Evolutionary conservation across 2,329 filamentous ascomycete genomes (phyloP).

Genomic region (Dactylonectria macrodidyma): DNA sequence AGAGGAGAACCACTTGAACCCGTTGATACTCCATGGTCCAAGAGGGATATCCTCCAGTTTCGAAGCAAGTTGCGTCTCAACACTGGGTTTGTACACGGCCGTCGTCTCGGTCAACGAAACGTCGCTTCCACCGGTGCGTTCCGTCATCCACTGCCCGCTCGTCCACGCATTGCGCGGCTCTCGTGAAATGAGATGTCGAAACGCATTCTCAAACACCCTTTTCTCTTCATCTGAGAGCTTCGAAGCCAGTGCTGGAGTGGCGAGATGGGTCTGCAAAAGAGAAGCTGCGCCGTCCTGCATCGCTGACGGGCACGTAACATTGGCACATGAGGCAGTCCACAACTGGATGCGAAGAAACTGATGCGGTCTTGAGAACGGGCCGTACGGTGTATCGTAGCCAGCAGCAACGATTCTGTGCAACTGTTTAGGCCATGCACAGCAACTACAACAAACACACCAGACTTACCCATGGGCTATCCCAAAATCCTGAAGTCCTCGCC

Average conservation of each 20-base stretch:
- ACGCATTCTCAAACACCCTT: constrained; percentile 66
- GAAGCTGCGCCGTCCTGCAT: constrained; percentile 77
- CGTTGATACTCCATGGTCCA: constrained; percentile 73
- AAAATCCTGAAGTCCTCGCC: constrained; percentile 73
- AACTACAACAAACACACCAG: neutral
- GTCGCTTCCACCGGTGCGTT: constrained; percentile 78
- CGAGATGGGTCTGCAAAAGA: constrained; percentile 63
- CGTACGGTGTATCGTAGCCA: constrained; percentile 70
- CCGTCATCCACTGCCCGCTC: constrained; percentile 85
- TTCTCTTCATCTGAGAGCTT: constrained; percentile 50
- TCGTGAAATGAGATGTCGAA: constrained; percentile 66
- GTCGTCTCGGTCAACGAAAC: constrained; percentile 78
- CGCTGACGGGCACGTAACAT: constrained; percentile 75
- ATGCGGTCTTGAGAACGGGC: constrained; percentile 67
- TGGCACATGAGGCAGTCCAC: constrained; percentile 72
- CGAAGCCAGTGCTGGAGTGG: constrained; percentile 44
- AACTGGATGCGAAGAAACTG: constrained; percentile 73
- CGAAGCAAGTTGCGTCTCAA: constrained; percentile 25
- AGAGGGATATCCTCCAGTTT: constrained; percentile 53
- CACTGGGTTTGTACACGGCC: constrained; percentile 54
- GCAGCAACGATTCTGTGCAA: constrained; percentile 66
- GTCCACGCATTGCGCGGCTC: constrained; percentile 72
- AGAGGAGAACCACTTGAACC: constrained; percentile 74
- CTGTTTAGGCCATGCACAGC: constrained; percentile 15
- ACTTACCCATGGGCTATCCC: constrained; percentile 68